Evolutionary conservation across 2,329 filamentous ascomycete genomes (phyloP).

Genomic region (Phaeosphaeria sp.): DNA sequence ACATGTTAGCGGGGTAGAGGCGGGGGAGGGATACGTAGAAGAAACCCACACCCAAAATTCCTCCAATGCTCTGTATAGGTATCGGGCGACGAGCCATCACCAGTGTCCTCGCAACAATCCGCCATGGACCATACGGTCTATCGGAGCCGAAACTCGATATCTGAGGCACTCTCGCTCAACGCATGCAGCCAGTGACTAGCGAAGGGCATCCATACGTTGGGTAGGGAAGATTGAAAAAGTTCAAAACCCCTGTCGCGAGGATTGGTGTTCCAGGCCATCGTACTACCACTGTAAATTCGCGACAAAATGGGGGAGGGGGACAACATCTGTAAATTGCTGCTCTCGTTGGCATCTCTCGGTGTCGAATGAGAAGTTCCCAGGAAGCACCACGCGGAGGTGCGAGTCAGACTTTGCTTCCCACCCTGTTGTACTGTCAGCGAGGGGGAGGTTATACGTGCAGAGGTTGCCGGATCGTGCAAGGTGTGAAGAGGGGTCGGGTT

Average conservation of each 20-base stretch:
- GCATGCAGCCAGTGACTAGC: not conserved
- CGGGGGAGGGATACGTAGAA: not conserved
- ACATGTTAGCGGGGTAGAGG: not conserved
- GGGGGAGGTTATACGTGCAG: not conserved
- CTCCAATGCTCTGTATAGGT: not conserved
- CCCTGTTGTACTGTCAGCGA: not conserved
- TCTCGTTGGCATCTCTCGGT: slow-evolving; percentile 6
- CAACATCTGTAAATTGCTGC: not conserved
- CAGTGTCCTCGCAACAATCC: not conserved
- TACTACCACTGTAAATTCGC: not conserved
- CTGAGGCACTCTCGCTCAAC: not conserved
- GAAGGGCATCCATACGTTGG: not conserved
- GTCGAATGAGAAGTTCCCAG: slow-evolving; percentile 1
- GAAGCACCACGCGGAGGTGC: slow-evolving; percentile 8
- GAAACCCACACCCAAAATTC: no score
- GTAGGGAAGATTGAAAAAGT: not conserved
- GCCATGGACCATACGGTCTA: not conserved
- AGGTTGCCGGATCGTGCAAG: no score
- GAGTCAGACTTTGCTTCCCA: slow-evolving; percentile 12
- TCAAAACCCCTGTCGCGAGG: not conserved
- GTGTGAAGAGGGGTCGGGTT: no score
- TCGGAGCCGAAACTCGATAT: not conserved
- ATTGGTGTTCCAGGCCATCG: not conserved
- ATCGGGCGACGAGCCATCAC: not conserved
- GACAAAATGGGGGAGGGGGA: not conserved